Conservation (phyloP, 1,284 basidiomycete genomes). For the Peniophora sp. region DNA sequence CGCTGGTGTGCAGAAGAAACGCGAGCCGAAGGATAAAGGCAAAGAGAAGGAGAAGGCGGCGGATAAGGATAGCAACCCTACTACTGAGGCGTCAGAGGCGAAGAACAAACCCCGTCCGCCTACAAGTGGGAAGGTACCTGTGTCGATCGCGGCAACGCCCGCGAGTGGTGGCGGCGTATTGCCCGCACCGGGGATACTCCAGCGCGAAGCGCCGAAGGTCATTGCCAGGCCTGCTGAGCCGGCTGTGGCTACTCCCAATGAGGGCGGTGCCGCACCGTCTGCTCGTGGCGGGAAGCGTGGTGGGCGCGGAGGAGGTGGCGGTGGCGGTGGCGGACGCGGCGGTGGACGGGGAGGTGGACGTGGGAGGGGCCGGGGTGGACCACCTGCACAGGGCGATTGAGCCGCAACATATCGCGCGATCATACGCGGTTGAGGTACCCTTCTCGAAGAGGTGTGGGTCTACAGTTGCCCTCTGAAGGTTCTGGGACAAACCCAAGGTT, state of each 20-base stretch:
- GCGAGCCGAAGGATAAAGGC: conserved; percentile 10
- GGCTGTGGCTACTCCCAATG: conserved; percentile 1
- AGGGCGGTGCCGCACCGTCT: conserved; percentile 9
- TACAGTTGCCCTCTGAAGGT: too few relatives aligned
- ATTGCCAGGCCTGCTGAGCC: conserved; percentile 7
- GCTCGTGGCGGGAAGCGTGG: conserved; percentile 16
- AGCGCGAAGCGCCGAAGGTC: conserved; percentile 16
- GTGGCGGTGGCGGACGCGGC: conserved; percentile 7
- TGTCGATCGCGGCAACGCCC: neutral
- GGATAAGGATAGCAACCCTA: conserved; percentile 2
- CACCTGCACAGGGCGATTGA: too few relatives aligned
- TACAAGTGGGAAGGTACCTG: conserved; percentile 9
- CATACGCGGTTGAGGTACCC: too few relatives aligned
- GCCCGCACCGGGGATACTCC: conserved; percentile 19
- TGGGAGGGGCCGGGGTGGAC: conserved; percentile 21
- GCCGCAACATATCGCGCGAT: too few relatives aligned
- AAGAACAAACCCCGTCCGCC: conserved; percentile 10
- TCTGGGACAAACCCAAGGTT: too few relatives aligned
- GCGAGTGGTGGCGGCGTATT: conserved; percentile 7
- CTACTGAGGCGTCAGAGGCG: conserved; percentile 2
- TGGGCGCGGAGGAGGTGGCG: conserved; percentile 8
- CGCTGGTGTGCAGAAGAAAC: conserved; percentile 33
- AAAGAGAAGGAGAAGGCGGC: conserved; percentile 14
- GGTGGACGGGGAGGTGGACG: conserved; percentile 17
- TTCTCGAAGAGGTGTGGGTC: too few relatives aligned